phyloP scores from a whole-genome alignment of 495 filamentous ascomycete species.

The Penicillium dipodomyicola region DNA sequence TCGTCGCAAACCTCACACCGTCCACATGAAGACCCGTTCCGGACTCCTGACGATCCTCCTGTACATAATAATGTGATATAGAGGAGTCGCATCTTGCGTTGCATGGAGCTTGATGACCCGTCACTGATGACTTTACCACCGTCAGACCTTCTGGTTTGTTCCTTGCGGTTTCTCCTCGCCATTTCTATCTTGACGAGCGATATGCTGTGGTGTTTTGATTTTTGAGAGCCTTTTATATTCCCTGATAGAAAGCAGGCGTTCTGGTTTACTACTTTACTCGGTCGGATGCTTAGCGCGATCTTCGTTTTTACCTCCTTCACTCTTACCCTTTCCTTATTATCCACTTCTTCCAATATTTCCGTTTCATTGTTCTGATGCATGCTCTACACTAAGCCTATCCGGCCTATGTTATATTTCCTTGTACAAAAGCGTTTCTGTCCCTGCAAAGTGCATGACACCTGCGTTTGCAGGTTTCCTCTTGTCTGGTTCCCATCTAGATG shows the following conservation, averaged over 20 bases:
- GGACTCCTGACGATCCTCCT: constrained; percentile 36
- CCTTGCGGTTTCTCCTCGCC: constrained; percentile 26
- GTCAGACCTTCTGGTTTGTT: constrained; percentile 27
- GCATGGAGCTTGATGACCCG: constrained; percentile 35
- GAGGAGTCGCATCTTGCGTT: constrained; percentile 20
- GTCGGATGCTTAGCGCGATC: constrained; percentile 37
- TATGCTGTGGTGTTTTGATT: constrained; percentile 30
- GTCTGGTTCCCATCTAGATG: constrained; percentile 17
- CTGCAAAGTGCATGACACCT: constrained; percentile 15
- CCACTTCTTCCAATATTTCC: constrained; percentile 11
- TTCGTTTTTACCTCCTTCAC: constrained; percentile 15
- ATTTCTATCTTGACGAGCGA: constrained; percentile 32
- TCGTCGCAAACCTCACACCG: constrained; percentile 53
- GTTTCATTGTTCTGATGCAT: constrained; percentile 16
- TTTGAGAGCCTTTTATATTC: constrained; percentile 40
- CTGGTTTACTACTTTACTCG: constrained; percentile 34
- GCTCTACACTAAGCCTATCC: constrained; percentile 24
- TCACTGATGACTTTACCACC: constrained; percentile 33
- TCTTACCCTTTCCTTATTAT: constrained; percentile 12
- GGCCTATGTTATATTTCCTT: constrained; percentile 21
- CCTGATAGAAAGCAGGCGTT: constrained; percentile 50
- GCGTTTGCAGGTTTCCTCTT: constrained; percentile 21
- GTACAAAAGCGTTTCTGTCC: constrained; percentile 42
- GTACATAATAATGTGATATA: constrained; percentile 35
- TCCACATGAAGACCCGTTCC: constrained; percentile 36